Conservation (phyloP, 1,284 basidiomycete genomes). For the Coniophora puteana region DNA sequence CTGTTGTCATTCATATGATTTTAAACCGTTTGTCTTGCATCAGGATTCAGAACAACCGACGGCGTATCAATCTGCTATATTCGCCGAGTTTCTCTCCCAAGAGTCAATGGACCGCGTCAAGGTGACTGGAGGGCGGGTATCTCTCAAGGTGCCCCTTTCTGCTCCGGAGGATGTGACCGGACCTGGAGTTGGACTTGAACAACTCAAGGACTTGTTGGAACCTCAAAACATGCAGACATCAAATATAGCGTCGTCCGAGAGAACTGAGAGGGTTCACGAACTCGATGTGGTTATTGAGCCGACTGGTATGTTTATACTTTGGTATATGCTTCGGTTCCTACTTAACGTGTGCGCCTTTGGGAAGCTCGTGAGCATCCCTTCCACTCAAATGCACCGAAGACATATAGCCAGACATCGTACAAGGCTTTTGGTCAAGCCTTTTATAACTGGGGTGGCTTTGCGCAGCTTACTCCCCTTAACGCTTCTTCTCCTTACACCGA, state of each 20-base stretch:
- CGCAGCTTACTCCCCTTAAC: conserved; percentile 24
- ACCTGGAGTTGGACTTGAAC: conserved; percentile 34
- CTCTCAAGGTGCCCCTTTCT: conserved; percentile 21
- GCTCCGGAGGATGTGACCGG: conserved; percentile 17
- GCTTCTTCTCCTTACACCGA: conserved; percentile 23
- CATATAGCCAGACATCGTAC: conserved; percentile 23
- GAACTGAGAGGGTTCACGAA: conserved; percentile 4
- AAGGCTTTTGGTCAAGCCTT: conserved; percentile 28
- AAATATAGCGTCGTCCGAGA: background rate
- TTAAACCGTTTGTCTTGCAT: background rate
- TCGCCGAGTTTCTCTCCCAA: conserved; percentile 40
- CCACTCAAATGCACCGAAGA: conserved; percentile 17
- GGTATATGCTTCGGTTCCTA: background rate
- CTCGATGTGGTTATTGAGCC: conserved; percentile 18
- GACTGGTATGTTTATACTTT: conserved; percentile 15
- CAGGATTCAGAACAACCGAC: conserved; percentile 46
- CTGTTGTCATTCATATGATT: background rate
- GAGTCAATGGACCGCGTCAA: conserved; percentile 33
- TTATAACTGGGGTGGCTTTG: conserved; percentile 28
- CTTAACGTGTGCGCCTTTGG: conserved; percentile 7
- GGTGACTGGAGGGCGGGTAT: conserved; percentile 20
- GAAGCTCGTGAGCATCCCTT: conserved; percentile 16
- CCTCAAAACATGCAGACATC: conserved; percentile 7
- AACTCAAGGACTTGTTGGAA: conserved; percentile 24
- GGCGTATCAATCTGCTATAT: conserved; percentile 37